Evolutionary conservation across 208 protist genomes (phyloP).

Genomic region (Wallacemonas sp.): DNA sequence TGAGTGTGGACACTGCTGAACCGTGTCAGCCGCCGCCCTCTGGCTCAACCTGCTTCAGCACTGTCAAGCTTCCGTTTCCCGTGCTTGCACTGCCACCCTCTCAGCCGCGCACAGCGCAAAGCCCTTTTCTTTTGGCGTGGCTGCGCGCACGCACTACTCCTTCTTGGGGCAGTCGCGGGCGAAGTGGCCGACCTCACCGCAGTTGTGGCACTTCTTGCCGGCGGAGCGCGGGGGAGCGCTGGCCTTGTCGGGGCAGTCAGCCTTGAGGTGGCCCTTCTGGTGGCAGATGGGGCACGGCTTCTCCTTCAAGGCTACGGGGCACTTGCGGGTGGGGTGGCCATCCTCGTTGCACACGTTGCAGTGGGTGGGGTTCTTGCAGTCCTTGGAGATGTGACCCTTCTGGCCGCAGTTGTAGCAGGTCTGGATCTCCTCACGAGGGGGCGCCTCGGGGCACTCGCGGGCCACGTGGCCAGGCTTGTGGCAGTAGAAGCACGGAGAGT

Average conservation of each 20-base stretch:
- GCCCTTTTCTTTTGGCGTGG: background rate
- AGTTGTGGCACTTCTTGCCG: conserved; percentile 64
- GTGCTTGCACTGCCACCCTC: no score
- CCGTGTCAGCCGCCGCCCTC: no score
- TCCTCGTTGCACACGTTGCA: conserved; percentile 84
- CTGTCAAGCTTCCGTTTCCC: no score
- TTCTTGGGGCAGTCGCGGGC: conserved; percentile 57
- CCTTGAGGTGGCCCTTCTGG: conserved; percentile 73
- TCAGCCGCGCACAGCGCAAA: no score
- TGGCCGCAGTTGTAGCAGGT: conserved; percentile 79
- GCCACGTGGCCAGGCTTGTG: conserved; percentile 82
- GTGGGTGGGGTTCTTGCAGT: conserved; percentile 66
- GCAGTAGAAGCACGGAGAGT: conserved; percentile 89
- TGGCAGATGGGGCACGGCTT: conserved; percentile 72
- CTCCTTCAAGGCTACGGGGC: conserved; percentile 47
- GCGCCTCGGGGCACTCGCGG: conserved; percentile 79
- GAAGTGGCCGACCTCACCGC: conserved; percentile 60
- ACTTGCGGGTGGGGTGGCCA: conserved; percentile 81
- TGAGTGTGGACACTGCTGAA: no score
- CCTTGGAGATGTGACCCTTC: conserved; percentile 77
- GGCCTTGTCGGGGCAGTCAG: conserved; percentile 49
- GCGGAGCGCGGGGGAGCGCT: conserved; percentile 3
- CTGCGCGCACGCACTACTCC: conserved; percentile 3
- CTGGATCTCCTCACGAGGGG: conserved; percentile 65
- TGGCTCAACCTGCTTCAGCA: no score